phyloP scores from a whole-genome alignment of 2,329 filamentous ascomycete species.

The Cytospora piceae region DNA sequence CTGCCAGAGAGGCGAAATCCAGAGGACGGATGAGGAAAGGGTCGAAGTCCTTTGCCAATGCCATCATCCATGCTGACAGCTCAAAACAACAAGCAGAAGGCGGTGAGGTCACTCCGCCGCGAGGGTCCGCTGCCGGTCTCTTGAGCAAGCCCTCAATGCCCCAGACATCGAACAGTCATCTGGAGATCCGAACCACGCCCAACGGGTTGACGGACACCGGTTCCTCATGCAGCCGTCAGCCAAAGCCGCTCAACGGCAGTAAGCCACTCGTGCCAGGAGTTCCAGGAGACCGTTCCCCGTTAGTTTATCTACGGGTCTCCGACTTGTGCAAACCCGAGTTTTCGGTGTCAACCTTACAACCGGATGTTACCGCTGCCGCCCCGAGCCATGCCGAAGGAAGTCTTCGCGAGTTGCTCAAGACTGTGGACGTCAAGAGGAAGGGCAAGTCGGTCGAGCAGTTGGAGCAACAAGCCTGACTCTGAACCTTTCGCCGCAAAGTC shows the following conservation, averaged over 20 bases:
- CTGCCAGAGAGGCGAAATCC: constrained; percentile 4
- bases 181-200: constrained; percentile 48
- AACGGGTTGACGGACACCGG: constrained; percentile 33
- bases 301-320: constrained; percentile 35
- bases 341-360: constrained; percentile 26
- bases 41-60: constrained; percentile 50
- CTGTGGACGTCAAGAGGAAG: constrained; percentile 37
- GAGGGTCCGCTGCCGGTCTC: constrained; percentile 47
- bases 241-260: constrained; percentile 34
- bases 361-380: constrained; percentile 3
- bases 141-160: constrained; percentile 61
- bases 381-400: constrained; percentile 59
- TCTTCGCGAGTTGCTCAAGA: constrained; percentile 55
- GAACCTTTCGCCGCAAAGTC: background rate
- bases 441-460: constrained; percentile 34
- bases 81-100: constrained; percentile 41
- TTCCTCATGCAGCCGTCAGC: constrained; percentile 34
- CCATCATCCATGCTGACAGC: constrained; percentile 47
- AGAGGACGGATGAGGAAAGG: constrained; percentile 38
- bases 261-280: constrained; percentile 27
- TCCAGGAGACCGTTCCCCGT: constrained; percentile 34
- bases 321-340: constrained; percentile 43
- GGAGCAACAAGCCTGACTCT: constrained; percentile 10
- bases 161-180: constrained; percentile 57
- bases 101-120: constrained; percentile 38